Percentiles rank a stretch among this genome's conserved stretches.
phyloP scores from a whole-genome alignment of 2,329 filamentous ascomycete species.

The Phialophora chinensis region DNA sequence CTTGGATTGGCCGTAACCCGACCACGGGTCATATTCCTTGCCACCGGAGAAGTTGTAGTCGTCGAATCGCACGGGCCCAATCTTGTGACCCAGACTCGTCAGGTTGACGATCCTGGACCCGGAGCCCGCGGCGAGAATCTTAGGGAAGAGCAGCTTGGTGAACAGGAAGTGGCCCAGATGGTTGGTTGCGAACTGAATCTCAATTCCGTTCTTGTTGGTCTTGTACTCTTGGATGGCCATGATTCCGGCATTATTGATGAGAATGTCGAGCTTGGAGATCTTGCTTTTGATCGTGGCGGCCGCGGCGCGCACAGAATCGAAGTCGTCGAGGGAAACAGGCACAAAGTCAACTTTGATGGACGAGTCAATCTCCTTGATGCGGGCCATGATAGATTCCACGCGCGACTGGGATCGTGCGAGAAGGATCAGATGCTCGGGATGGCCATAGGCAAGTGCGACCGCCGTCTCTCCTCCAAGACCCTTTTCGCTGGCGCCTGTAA shows the following conservation, averaged over 20 bases:
- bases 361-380: constrained; percentile 33
- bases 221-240: constrained; percentile 41
- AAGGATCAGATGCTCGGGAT: constrained; percentile 42
- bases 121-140: constrained; percentile 37
- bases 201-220: constrained; percentile 43
- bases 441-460: constrained; percentile 40
- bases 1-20: constrained; percentile 56
- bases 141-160: constrained; percentile 42
- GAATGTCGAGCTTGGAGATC: constrained; percentile 41
- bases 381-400: constrained; percentile 40
- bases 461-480: constrained; percentile 42
- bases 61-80: constrained; percentile 46
- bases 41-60: constrained; percentile 41
- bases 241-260: constrained; percentile 47
- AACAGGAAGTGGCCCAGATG: constrained; percentile 47
- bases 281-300: constrained; percentile 37
- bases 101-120: constrained; percentile 51
- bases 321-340: constrained; percentile 34
- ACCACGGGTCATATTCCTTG: constrained; percentile 46
- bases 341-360: constrained; percentile 34
- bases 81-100: constrained; percentile 52
- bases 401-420: constrained; percentile 41
- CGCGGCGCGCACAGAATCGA: constrained; percentile 39
- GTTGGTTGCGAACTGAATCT: constrained; percentile 46
- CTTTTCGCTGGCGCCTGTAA: constrained; percentile 40